Evolutionary conservation across 257 asterid genomes (phyloP).

Genomic region (Solanum paucissectum): DNA sequence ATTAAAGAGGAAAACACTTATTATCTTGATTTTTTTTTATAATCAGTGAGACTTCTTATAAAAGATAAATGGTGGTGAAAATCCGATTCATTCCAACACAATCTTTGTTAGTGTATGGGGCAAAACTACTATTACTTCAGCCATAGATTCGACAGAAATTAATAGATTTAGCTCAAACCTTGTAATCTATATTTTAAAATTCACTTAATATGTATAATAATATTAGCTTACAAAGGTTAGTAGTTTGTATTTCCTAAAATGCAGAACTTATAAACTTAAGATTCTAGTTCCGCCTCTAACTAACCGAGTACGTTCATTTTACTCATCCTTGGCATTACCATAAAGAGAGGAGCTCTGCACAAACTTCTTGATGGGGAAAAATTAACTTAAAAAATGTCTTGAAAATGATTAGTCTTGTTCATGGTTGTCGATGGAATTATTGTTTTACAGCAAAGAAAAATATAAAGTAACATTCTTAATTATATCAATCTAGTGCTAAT

Average conservation of each 20-base stretch:
- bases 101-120: neutral
- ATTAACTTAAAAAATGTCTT: neutral
- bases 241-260: neutral
- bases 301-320: neutral
- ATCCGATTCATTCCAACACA: neutral
- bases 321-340: neutral
- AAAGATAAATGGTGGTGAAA: neutral
- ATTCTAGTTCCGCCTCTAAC: neutral
- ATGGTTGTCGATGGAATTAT: neutral
- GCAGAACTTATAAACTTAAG: neutral
- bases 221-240: neutral
- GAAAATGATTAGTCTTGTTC: conserved; percentile 1
- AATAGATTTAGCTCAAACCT: neutral
- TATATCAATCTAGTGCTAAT: neutral
- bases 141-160: neutral
- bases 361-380: conserved; percentile 5
- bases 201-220: neutral
- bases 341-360: neutral
- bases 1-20: neutral
- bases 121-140: neutral
- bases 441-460: neutral
- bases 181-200: neutral
- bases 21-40: too few relatives aligned
- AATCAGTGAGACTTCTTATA: neutral
- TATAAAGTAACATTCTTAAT: neutral